These are phyloP conservation scores for Sclerotinia sclerotiorum DNA, from an alignment of 2,329 filamentous ascomycete species.

Conservation along the genomic window DNA sequence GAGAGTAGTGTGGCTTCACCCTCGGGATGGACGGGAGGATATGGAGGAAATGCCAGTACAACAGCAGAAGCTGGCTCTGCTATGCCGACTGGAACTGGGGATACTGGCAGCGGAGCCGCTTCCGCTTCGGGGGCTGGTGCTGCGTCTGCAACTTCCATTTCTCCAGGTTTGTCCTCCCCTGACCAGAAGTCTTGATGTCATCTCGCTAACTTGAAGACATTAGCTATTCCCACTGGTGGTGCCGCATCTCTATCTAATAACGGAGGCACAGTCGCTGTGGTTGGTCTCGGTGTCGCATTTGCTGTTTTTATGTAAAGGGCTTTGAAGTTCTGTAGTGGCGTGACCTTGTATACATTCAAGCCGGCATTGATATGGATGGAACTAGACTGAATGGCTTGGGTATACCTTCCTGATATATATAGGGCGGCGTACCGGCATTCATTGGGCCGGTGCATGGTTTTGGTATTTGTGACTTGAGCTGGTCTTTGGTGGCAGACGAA, in stretches of 20 bases:
- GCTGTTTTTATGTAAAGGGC: conserved; percentile 39
- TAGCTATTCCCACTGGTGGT: conserved; percentile 28
- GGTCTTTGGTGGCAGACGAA: neutral
- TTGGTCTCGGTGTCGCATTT: conserved; percentile 37
- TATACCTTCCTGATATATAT: neutral
- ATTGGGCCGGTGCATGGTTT: neutral
- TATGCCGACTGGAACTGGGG: neutral
- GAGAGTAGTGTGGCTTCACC: neutral
- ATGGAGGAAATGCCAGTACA: neutral
- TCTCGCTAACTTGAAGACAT: neutral
- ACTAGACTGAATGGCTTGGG: neutral
- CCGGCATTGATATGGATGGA: neutral
- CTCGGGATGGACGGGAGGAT: neutral
- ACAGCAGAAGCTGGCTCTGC: conserved; percentile 9
- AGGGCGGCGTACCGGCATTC: conserved; percentile 1
- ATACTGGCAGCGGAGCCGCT: neutral
- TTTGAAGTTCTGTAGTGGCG: neutral
- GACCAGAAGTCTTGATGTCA: neutral
- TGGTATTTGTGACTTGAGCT: neutral
- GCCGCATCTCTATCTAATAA: conserved; percentile 31
- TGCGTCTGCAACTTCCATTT: conserved; percentile 18
- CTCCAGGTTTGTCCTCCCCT: conserved; percentile 4
- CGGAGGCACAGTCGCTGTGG: conserved; percentile 37
- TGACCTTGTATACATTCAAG: neutral
- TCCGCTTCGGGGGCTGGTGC: conserved; percentile 13